Evolutionary conservation across 164 flowering plant genomes (phyloP).

Genomic region (Santalum album): DNA sequence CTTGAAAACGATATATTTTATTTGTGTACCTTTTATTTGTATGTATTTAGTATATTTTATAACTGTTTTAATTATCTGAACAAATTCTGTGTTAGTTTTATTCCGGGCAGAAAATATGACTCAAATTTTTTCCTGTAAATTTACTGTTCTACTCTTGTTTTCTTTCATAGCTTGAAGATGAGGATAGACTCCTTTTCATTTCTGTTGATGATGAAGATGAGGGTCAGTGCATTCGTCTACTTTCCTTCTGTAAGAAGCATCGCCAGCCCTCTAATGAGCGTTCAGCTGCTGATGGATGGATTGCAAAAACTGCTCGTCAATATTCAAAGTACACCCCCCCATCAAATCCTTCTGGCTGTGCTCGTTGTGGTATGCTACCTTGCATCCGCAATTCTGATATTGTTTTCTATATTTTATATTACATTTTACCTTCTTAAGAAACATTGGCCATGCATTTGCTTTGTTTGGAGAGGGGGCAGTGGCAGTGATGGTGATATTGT

Average conservation of each 20-base stretch:
- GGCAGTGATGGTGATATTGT: too few relatives aligned
- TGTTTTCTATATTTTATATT: neutral
- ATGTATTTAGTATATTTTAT: too few relatives aligned
- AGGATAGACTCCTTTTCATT: slow-evolving; percentile 61
- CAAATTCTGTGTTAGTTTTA: too few relatives aligned
- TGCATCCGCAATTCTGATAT: too few relatives aligned
- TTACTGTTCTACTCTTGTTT: slow-evolving; percentile 9
- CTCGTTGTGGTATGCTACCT: slow-evolving; percentile 70
- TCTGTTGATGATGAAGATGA: slow-evolving; percentile 81
- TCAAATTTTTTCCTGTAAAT: neutral
- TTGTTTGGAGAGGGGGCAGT: too few relatives aligned
- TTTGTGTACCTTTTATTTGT: too few relatives aligned
- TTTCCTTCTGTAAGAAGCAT: slow-evolving; percentile 94
- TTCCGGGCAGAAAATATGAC: neutral
- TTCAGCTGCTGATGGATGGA: slow-evolving; percentile 32
- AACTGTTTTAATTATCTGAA: too few relatives aligned
- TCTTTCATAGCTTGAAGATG: slow-evolving; percentile 93
- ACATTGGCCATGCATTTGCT: too few relatives aligned
- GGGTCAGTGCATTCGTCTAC: slow-evolving; percentile 78
- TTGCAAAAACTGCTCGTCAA: slow-evolving; percentile 23
- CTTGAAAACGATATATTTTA: too few relatives aligned
- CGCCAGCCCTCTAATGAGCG: slow-evolving; percentile 67
- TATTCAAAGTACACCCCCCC: slow-evolving; percentile 60
- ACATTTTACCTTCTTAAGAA: too few relatives aligned
- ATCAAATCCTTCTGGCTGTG: slow-evolving; percentile 86